Percentiles rank a stretch among this genome's conserved stretches.
Conservation (phyloP, 306 rosid species). For the Echinosophora koreensis region DNA sequence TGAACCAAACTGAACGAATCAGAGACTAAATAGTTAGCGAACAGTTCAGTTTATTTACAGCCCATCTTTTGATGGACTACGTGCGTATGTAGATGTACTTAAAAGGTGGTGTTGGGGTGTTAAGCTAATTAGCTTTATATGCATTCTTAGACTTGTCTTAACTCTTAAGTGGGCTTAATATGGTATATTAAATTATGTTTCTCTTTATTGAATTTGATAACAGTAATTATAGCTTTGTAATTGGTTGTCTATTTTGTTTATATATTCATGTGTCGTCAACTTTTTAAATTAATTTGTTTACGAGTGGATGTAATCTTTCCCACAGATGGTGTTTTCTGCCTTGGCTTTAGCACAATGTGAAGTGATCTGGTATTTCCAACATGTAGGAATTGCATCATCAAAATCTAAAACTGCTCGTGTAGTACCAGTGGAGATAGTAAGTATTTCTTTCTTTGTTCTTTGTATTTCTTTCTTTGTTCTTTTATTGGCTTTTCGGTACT, state of each 20-base stretch:
- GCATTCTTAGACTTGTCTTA: conserved; percentile 29
- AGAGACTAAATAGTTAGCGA: conserved; percentile 18
- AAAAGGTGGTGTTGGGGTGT: conserved; percentile 1
- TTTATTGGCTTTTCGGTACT: conserved; percentile 7
- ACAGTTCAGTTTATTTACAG: conserved; percentile 18
- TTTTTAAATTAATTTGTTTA: conserved; percentile 26
- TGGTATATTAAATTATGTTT: conserved; percentile 17
- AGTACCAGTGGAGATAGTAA: conserved; percentile 85
- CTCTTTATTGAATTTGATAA: conserved; percentile 16
- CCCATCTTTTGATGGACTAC: conserved; percentile 22
- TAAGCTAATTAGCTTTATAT: neutral
- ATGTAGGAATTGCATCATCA: conserved; percentile 89
- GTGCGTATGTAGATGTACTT: conserved; percentile 5
- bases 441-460: conserved; percentile 47
- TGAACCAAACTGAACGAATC: conserved; percentile 13
- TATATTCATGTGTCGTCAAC: conserved; percentile 18
- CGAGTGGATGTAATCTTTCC: conserved; percentile 49
- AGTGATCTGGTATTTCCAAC: conserved; percentile 95
- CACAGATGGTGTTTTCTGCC: conserved; percentile 98
- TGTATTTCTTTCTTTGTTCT: conserved; percentile 48
- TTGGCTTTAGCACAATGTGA: conserved; percentile 98
- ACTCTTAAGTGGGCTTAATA: conserved; percentile 3
- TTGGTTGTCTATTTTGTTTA: conserved; percentile 18
- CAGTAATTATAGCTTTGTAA: conserved; percentile 8
- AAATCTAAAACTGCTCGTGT: conserved; percentile 80